Evolutionary conservation across 768 basidiomycete species (phyloP), one percentile per base, ranked within the genome.

Genomic region (Pseudohyphozyma bogoriensis): DNA sequence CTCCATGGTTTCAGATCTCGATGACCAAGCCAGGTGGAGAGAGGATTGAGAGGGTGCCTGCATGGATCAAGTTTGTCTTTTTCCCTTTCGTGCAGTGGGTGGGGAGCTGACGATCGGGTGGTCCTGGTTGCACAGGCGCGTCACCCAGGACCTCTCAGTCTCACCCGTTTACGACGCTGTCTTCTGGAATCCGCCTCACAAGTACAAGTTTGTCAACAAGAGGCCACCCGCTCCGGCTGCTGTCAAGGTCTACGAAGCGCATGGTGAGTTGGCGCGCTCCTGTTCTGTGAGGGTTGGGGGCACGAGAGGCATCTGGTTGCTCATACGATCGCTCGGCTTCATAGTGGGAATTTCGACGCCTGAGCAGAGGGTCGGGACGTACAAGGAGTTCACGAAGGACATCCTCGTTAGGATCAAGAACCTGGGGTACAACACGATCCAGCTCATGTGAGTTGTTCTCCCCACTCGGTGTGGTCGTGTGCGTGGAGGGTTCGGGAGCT

Each of bases 371-470:
- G 88, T 97, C 32, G 95, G 91, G 16, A 87, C 87, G 4, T 99
- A 96, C 80, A 89, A 86, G 72, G 95, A 97, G 74, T 99, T 99
- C 69, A 92, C 89, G 31, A 74, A 76, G 56, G 80, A 93, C 71
- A 75, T 87, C 49, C 79, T 99, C 24, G 87, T 87, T 47, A 80
- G 92, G 63, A 97, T 99, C 73, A 84, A 84, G 73, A 82, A 83
- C 59, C 79, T 97, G 29, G 95, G 91, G 12, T 99, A 99, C 76
- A 99, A 97, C 72, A 83, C 84, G 56, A 96, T 99, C 64, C 95
- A 99, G 75, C 80, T 97, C 68, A 99, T 99, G 95, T 95, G 89
- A 20, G 79, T 95, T 61, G n/a, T n/a, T n/a, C n/a, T n/a, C n/a
- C n/a, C n/a, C n/a, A n/a, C n/a, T n/a, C 29, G 28, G 20, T 2